A percentile compares a stretch with the other conserved stretches of the same genome.
These are phyloP conservation scores for Trypanosoma boissoni DNA, from an alignment of 208 protist species.

Conservation along the genomic window DNA sequence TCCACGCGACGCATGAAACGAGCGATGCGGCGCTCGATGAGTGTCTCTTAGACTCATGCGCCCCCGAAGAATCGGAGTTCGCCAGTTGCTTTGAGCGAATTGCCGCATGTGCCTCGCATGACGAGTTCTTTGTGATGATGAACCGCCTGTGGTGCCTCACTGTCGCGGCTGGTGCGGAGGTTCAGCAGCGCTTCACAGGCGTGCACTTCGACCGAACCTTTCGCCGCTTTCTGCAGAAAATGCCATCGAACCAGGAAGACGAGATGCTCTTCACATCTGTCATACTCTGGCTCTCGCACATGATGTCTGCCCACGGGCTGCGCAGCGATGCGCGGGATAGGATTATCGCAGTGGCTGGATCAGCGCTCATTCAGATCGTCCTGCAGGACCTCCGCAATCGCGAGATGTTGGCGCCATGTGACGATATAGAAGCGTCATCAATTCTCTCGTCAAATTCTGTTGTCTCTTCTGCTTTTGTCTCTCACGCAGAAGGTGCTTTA, in stretches of 20 bases:
- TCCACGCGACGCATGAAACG: constrained; percentile 3
- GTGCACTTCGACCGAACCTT: constrained; percentile 31
- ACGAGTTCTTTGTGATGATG: constrained; percentile 59
- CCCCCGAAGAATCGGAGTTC: constrained; percentile 18
- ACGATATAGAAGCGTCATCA: neutral
- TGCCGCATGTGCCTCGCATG: constrained; percentile 38
- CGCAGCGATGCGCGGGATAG: constrained; percentile 17
- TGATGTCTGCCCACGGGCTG: constrained; percentile 36
- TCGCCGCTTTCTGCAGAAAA: constrained; percentile 44
- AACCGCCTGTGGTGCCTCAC: constrained; percentile 73
- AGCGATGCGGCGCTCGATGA: neutral
- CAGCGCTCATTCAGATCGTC: constrained; percentile 42
- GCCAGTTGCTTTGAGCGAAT: constrained; percentile 34
- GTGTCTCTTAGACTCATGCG: neutral
- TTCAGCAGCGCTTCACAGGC: constrained; percentile 34
- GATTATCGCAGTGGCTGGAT: constrained; percentile 33
- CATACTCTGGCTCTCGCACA: constrained; percentile 59
- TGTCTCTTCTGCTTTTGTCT: neutral
- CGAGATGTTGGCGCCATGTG: neutral
- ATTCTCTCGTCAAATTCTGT: neutral
- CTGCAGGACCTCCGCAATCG: constrained; percentile 24
- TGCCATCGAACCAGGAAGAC: constrained; percentile 62
- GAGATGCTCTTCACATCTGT: constrained; percentile 63
- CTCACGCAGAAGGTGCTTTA: neutral
- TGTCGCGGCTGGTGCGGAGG: constrained; percentile 34